Evolutionary conservation across 495 filamentous ascomycete species (phyloP).

Genomic region (Cryomyces minteri): DNA sequence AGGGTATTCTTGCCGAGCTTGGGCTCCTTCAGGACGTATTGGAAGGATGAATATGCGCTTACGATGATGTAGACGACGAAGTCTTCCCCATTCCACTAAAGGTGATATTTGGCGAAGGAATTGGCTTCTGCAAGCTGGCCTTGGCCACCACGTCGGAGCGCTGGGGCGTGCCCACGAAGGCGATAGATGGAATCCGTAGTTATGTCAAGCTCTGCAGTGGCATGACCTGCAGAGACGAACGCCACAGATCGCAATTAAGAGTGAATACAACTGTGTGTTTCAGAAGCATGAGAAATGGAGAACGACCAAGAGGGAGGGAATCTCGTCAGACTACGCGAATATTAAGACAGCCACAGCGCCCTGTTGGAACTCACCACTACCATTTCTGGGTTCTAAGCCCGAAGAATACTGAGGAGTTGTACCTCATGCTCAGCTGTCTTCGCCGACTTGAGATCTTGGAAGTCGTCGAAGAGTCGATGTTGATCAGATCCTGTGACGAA

Average conservation of each 20-base stretch:
- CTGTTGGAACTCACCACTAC: slow-evolving; percentile 3
- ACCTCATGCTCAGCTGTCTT: not conserved
- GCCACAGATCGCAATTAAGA: slow-evolving; percentile 14
- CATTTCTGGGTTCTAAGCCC: slow-evolving; percentile 14
- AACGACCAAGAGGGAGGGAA: no score
- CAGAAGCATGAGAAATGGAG: no score
- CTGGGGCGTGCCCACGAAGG: slow-evolving; percentile 18
- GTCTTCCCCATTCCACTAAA: slow-evolving; percentile 20
- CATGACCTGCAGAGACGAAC: slow-evolving; percentile 24
- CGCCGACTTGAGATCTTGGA: no score
- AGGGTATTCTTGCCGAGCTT: slow-evolving; percentile 15
- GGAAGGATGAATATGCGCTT: slow-evolving; percentile 6
- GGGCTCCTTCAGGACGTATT: slow-evolving; percentile 27
- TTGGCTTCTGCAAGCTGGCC: slow-evolving; percentile 17
- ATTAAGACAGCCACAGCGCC: no score
- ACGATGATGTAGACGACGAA: slow-evolving; percentile 25
- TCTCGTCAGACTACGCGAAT: no score
- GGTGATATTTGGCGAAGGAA: slow-evolving; percentile 24
- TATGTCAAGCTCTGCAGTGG: slow-evolving; percentile 23
- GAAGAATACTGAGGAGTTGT: slow-evolving; percentile 12
- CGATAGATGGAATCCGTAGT: slow-evolving; percentile 20
- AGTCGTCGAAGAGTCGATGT: no score
- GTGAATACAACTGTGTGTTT: no score
- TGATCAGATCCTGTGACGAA: not conserved
- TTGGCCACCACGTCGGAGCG: slow-evolving; percentile 10